Evolutionary conservation across 2,329 filamentous ascomycete genomes (phyloP).

Genomic region (Fusarium protoensiforme): DNA sequence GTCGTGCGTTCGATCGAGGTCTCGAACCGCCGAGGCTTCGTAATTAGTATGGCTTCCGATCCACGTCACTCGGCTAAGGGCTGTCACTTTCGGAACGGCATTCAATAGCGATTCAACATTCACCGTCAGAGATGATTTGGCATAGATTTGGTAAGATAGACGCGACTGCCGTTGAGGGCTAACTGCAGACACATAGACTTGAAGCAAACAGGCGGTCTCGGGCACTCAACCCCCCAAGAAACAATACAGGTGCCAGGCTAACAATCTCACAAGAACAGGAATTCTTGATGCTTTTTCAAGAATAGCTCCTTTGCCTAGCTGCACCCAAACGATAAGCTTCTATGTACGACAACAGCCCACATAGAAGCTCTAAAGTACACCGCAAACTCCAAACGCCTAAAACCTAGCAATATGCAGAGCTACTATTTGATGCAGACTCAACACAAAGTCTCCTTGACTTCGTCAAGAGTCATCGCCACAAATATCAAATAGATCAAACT

Average conservation of each 20-base stretch:
- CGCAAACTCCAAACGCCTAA: not conserved
- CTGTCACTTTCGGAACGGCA: not conserved
- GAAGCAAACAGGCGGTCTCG: not conserved
- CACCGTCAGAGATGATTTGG: too few species aligned
- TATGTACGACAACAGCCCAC: not conserved
- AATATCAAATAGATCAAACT: not conserved
- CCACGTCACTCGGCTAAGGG: not conserved
- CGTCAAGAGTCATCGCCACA: not conserved
- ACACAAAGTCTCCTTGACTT: not conserved
- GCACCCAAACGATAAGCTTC: not conserved
- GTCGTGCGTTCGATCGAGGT: not conserved
- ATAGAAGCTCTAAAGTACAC: not conserved
- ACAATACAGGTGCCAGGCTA: not conserved
- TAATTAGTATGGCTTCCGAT: not conserved
- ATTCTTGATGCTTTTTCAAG: not conserved
- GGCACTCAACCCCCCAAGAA: not conserved
- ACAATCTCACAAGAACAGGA: not conserved
- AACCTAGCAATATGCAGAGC: not conserved
- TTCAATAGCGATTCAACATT: not conserved
- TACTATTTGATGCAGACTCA: not conserved
- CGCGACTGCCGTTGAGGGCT: too few species aligned
- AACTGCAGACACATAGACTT: not conserved
- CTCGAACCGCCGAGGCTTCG: not conserved
- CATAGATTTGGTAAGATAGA: too few species aligned
- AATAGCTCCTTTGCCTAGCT: not conserved